Percentiles rank a stretch among this genome's conserved stretches.
phyloP scores from a whole-genome alignment of 1,284 basidiomycete species.

The Cryptococcus sp. region DNA sequence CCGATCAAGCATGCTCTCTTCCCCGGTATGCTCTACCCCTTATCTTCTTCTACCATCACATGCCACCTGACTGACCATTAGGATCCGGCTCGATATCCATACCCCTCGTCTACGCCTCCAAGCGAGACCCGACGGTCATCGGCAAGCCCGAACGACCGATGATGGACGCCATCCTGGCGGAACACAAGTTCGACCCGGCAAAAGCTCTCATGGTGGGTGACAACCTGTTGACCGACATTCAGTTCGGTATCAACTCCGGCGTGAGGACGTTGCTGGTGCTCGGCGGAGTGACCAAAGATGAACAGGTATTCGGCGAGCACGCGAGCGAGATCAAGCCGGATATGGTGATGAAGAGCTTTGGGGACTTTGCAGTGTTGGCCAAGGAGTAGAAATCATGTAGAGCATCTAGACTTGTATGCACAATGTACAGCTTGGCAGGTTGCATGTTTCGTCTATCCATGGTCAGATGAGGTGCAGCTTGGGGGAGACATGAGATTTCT shows the following conservation, averaged over 20 bases:
- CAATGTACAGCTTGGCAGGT: too few relatives aligned
- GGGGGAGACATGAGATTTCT: too few relatives aligned
- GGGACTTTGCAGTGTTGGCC: conserved; percentile 55
- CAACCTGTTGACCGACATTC: conserved; percentile 79
- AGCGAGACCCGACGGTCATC: conserved; percentile 67
- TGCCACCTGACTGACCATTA: conserved; percentile 3
- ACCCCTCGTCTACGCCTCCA: conserved; percentile 64
- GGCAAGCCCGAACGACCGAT: conserved; percentile 90
- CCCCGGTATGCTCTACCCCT: conserved; percentile 58
- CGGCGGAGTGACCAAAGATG: conserved; percentile 74
- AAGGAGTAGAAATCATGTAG: conserved; percentile 11
- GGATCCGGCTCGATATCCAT: conserved; percentile 73
- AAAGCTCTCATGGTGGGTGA: conserved; percentile 94
- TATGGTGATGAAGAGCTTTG: conserved; percentile 71
- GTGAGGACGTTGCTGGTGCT: conserved; percentile 84
- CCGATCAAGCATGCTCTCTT: conserved; percentile 71
- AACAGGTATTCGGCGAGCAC: conserved; percentile 65
- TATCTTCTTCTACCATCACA: neutral
- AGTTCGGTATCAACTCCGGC: conserved; percentile 81
- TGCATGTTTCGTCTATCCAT: too few relatives aligned
- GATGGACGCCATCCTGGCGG: conserved; percentile 93
- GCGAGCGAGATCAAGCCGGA: conserved; percentile 69
- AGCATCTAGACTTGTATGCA: neutral
- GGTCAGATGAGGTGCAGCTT: too few relatives aligned
- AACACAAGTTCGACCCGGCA: conserved; percentile 79